Evolutionary conservation across 106 monocot species (phyloP).

Genomic region (Dioscorea dumetorum): DNA sequence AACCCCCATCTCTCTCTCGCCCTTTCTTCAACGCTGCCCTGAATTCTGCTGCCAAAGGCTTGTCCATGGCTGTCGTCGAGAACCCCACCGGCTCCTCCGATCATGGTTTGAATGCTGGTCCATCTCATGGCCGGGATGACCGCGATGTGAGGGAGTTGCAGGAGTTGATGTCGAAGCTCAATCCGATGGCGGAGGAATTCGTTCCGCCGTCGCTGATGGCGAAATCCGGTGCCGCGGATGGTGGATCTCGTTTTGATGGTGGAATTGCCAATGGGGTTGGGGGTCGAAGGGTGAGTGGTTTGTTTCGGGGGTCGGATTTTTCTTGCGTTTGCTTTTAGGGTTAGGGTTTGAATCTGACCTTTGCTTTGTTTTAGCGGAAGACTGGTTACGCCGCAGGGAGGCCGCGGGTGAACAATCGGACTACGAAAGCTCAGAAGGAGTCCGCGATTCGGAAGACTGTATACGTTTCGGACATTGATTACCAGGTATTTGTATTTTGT

Average conservation of each 20-base stretch:
- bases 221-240: constrained; percentile 4
- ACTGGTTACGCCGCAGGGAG: constrained; percentile 43
- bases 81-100: background rate
- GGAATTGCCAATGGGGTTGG: constrained; percentile 7
- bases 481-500: constrained; percentile 42
- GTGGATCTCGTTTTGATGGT: constrained; percentile 1
- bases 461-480: constrained; percentile 94
- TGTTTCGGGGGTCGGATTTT: constrained; percentile 18
- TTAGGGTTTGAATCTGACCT: too few species aligned
- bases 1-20: background rate
- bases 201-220: constrained; percentile 58
- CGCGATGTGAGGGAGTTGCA: constrained; percentile 35
- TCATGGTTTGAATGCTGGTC: too few species aligned
- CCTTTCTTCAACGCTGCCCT: too few species aligned
- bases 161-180: constrained; percentile 67
- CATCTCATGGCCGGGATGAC: too few species aligned
- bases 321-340: too few species aligned
- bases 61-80: background rate
- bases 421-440: constrained; percentile 77
- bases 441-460: constrained; percentile 84
- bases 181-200: constrained; percentile 81
- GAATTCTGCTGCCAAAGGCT: background rate
- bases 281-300: constrained; percentile 29
- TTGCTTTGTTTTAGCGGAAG: constrained; percentile 33
- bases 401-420: constrained; percentile 60